phyloP scores from a whole-genome alignment of 2,329 filamentous ascomycete genomes.

The Phyllosticta paracitricarpa region DNA sequence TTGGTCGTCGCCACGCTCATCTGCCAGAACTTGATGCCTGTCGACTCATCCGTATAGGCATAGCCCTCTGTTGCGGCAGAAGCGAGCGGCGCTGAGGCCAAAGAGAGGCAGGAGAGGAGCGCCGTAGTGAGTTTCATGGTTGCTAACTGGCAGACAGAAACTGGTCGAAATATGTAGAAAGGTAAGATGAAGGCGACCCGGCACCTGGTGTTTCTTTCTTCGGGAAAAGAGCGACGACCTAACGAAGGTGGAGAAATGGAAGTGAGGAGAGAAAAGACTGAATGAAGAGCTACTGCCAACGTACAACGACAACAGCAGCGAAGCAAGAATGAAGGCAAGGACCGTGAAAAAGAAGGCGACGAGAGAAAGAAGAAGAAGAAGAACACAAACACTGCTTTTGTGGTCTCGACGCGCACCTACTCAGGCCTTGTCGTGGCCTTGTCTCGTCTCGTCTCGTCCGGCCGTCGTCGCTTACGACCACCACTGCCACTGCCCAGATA shows the following conservation, averaged over 20 bases:
- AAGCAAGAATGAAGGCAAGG: neutral
- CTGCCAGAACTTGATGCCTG: conserved; percentile 12
- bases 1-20: conserved; percentile 17
- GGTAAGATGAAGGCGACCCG: neutral
- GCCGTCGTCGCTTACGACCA: neutral
- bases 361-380: neutral
- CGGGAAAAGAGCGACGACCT: neutral
- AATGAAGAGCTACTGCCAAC: neutral
- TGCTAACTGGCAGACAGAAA: neutral
- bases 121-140: neutral
- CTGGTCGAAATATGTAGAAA: neutral
- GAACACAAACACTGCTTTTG: neutral
- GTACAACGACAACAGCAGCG: neutral
- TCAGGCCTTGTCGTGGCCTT: neutral
- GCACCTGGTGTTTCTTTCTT: neutral
- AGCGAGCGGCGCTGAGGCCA: conserved; percentile 9
- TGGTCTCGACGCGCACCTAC: neutral
- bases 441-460: neutral
- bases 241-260: neutral
- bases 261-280: neutral
- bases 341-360: neutral
- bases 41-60: conserved; percentile 1
- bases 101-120: neutral
- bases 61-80: conserved; percentile 18
- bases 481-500: neutral